phyloP scores from a whole-genome alignment of 2,329 filamentous ascomycete species.

The Aureobasidium sp. region DNA sequence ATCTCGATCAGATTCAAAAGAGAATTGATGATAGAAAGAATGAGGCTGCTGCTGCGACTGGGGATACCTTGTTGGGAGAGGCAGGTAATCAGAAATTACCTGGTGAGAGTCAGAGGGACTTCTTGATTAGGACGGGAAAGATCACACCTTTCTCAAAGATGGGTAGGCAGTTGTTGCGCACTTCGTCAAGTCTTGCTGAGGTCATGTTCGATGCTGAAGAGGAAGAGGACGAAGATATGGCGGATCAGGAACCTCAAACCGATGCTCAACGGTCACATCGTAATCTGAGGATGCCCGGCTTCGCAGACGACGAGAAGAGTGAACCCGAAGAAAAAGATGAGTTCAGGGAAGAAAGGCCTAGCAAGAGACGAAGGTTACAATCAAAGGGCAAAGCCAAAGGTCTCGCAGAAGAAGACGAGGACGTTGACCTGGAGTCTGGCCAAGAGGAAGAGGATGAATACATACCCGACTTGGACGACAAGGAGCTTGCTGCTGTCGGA shows the following conservation, averaged over 20 bases:
- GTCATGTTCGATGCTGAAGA: constrained; percentile 86
- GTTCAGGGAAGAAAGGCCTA: constrained; percentile 40
- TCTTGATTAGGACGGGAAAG: constrained; percentile 94
- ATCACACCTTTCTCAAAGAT: constrained; percentile 96
- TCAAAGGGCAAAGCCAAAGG: constrained; percentile 25
- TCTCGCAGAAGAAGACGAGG: constrained; percentile 25
- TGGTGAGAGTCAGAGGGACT: constrained; percentile 88
- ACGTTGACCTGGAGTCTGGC: constrained; percentile 25
- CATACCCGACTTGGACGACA: constrained; percentile 45
- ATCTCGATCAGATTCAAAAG: constrained; percentile 81
- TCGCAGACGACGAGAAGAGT: constrained; percentile 38
- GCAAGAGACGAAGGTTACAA: constrained; percentile 46
- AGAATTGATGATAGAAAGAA: constrained; percentile 80
- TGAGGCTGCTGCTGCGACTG: constrained; percentile 45
- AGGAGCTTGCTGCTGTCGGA: constrained; percentile 40
- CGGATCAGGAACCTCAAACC: constrained; percentile 30
- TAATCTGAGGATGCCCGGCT: constrained; percentile 54
- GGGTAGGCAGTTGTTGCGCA: constrained; percentile 67
- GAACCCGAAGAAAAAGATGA: constrained; percentile 35
- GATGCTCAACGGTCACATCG: constrained; percentile 47
- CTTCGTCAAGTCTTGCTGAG: constrained; percentile 77
- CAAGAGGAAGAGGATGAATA: constrained; percentile 48
- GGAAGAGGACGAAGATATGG: constrained; percentile 55
- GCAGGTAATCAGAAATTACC: constrained; percentile 68
- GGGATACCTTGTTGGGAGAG: constrained; percentile 44